Evolutionary conservation across 139 green algal species (phyloP), one percentile per base, ranked within the genome.

Genomic region (Edaphochlamys debaryana): DNA sequence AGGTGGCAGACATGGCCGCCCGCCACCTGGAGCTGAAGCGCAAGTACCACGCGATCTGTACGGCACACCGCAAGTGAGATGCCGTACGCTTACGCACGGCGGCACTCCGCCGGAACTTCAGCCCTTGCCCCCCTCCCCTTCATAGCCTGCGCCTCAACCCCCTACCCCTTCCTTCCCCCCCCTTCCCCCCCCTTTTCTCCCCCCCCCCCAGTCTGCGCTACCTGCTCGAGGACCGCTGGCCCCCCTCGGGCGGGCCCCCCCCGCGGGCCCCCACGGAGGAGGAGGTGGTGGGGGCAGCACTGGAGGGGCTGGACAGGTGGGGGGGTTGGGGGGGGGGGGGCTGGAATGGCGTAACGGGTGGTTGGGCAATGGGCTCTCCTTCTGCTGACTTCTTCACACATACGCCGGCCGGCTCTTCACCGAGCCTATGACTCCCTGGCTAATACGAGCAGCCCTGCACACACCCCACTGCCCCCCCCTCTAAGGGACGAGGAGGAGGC

Each of bases 401-500:
- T n/a, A n/a, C n/a, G n/a, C n/a, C n/a, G n/a, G n/a, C n/a, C n/a
- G n/a, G n/a, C n/a, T n/a, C n/a, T n/a, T n/a, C n/a, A n/a, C n/a
- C n/a, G n/a, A n/a, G n/a, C n/a, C n/a, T n/a, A n/a, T n/a, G n/a
- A n/a, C n/a, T n/a, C n/a, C n/a, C n/a, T n/a, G n/a, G n/a, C n/a
- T n/a, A n/a, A n/a, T n/a, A n/a, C n/a, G n/a, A n/a, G n/a, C n/a
- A n/a, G n/a, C n/a, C 23, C 45, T 64, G 8, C n/a, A 27, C 69
- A 7, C 45, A 3, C 17, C n/a, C 86, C 11, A 54, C 45, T 54
- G 45, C 45, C 45, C 11, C 45, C 45, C 45, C 45, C 45, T n/a
- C n/a, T n/a, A n/a, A 92, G 89, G 62, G 74, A 67, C 36, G 88
- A 94, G 36, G 91, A 94, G 40, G 85, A 89, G 58, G 80, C 82